These are phyloP conservation scores for Letharia lupina DNA, from an alignment of 495 filamentous ascomycete species.

Conservation along the genomic window DNA sequence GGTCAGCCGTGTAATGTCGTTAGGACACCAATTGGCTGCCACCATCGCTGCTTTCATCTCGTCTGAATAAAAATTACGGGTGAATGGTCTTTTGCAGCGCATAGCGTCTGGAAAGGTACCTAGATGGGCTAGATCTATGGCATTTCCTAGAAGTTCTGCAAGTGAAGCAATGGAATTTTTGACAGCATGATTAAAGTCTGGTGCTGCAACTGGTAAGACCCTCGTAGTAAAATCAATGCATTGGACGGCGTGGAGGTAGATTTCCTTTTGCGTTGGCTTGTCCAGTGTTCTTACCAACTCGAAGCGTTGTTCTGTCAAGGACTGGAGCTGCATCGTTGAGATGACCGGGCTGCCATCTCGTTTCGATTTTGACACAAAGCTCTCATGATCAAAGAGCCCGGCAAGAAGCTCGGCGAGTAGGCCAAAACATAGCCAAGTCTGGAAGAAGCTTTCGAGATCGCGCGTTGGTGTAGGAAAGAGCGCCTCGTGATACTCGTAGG, in stretches of 20 bases:
- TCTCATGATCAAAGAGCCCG: background rate
- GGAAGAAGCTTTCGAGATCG: constrained; percentile 11
- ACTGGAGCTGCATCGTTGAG: constrained; percentile 2
- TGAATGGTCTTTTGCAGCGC: background rate
- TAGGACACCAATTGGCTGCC: constrained; percentile 3
- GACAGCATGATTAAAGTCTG: constrained; percentile 1
- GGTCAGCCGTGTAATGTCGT: background rate
- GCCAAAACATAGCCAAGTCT: constrained; percentile 14
- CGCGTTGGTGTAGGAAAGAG: background rate
- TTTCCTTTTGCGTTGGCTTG: background rate
- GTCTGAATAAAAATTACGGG: background rate
- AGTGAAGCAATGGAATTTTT: constrained; percentile 1
- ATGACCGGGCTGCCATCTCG: background rate
- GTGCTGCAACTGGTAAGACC: background rate
- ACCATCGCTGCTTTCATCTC: constrained; percentile 6
- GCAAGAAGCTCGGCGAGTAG: constrained; percentile 10
- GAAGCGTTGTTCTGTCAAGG: background rate
- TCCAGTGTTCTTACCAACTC: background rate
- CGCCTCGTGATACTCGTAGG: background rate
- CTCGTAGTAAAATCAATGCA: constrained; percentile 1
- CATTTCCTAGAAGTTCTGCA: constrained; percentile 2
- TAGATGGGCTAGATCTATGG: background rate
- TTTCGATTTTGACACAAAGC: background rate
- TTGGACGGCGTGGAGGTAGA: background rate
- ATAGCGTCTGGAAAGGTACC: background rate